Conservation (phyloP, 1,284 basidiomycete species). For the Gomphus bonarii region DNA sequence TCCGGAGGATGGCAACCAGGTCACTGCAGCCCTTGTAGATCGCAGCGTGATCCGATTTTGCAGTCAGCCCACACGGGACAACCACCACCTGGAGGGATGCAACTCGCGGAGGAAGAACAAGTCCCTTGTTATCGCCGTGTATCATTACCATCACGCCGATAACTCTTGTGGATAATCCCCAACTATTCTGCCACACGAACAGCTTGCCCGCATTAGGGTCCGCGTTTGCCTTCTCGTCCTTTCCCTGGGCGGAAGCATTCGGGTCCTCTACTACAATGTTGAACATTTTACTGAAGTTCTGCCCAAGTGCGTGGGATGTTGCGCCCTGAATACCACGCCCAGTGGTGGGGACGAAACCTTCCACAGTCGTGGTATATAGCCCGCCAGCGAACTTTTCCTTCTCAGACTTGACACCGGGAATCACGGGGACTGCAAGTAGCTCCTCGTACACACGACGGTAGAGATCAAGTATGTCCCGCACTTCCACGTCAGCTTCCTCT, state of each 20-base stretch:
- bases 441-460: slow-evolving; percentile 97
- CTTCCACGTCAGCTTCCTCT: slow-evolving; percentile 84
- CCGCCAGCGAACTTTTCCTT: slow-evolving; percentile 99
- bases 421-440: slow-evolving; percentile 93
- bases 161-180: slow-evolving; percentile 94
- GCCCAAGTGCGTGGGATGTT: slow-evolving; percentile 97
- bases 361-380: slow-evolving; percentile 95
- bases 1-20: slow-evolving; percentile 61
- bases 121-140: slow-evolving; percentile 95
- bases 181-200: slow-evolving; percentile 96
- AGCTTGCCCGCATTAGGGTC: slow-evolving; percentile 37
- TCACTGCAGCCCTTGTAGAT: slow-evolving; percentile 76
- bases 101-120: slow-evolving; percentile 92
- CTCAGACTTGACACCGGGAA: slow-evolving; percentile 94
- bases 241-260: slow-evolving; percentile 46
- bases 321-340: slow-evolving; percentile 96
- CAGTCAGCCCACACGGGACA: slow-evolving; percentile 89
- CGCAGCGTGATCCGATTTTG: slow-evolving; percentile 61
- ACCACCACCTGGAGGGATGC: slow-evolving; percentile 88
- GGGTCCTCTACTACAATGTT: slow-evolving; percentile 96
- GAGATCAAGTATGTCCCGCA: slow-evolving; percentile 89
- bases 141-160: slow-evolving; percentile 99
- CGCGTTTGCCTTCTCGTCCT: slow-evolving; percentile 1
- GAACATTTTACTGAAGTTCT: slow-evolving; percentile 99
- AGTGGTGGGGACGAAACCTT: slow-evolving; percentile 96